Conservation (phyloP, 495 filamentous ascomycete genomes). For the Penicillium samsonianum region DNA sequence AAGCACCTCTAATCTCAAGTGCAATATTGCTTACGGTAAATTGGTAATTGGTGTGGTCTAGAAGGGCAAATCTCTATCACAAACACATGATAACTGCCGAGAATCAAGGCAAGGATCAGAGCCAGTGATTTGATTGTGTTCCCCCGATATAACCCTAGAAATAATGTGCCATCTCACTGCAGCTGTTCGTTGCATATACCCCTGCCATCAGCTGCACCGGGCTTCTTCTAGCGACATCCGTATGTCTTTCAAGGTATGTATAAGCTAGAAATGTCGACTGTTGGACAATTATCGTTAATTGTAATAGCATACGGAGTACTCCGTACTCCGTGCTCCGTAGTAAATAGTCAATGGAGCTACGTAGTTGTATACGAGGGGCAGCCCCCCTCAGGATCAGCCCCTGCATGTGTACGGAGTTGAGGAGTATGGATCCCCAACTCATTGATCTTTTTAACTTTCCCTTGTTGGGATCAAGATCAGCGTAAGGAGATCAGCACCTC, state of each 20-base stretch:
- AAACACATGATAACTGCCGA: conserved; percentile 6
- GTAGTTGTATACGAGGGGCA: conserved; percentile 11
- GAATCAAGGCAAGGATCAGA: neutral
- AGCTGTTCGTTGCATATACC: conserved; percentile 22
- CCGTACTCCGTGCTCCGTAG: too few species aligned
- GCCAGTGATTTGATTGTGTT: neutral
- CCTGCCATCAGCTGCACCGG: conserved; percentile 25
- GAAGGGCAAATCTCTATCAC: conserved; percentile 1
- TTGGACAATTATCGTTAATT: neutral
- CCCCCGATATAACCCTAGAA: neutral
- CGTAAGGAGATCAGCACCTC: neutral
- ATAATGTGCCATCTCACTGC: conserved; percentile 31
- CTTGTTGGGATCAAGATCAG: conserved; percentile 4
- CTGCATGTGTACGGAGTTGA: neutral
- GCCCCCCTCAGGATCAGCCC: neutral
- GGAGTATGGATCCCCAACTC: conserved; percentile 5
- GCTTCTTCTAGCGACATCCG: conserved; percentile 14
- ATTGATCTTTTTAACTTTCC: conserved; percentile 5
- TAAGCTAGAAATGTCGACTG: neutral
- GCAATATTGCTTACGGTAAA: neutral
- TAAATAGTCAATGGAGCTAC: conserved; percentile 1
- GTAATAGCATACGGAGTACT: neutral
- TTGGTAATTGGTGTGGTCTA: neutral
- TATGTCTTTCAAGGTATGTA: neutral
- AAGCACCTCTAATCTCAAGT: too few species aligned